Conservation (phyloP, 805 yeast species). For the Millerozyma acaciae region DNA sequence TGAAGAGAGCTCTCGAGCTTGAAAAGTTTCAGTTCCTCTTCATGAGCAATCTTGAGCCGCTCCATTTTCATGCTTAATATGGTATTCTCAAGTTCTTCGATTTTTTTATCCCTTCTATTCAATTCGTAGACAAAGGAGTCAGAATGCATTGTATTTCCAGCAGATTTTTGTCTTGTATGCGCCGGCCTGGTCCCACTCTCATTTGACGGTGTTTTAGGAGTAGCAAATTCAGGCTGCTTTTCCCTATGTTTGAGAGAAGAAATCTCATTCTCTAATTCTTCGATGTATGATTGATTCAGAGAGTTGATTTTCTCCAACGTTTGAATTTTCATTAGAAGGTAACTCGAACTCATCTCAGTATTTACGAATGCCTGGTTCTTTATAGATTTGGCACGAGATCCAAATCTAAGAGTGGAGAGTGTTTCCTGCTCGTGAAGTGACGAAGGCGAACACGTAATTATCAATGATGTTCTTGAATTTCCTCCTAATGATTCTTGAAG, state of each 20-base stretch:
- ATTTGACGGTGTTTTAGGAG: constrained; percentile 2
- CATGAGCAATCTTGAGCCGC: constrained; percentile 27
- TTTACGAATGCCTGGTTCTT: constrained; percentile 63
- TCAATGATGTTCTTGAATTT: constrained; percentile 69
- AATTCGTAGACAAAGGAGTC: constrained; percentile 12
- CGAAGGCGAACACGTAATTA: constrained; percentile 71
- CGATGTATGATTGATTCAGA: constrained; percentile 27
- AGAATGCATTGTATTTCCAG: background rate
- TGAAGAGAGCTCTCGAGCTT: constrained; percentile 56
- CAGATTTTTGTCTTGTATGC: constrained; percentile 54
- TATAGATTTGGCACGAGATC: constrained; percentile 65
- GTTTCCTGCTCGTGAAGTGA: constrained; percentile 58
- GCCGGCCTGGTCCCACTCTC: constrained; percentile 95
- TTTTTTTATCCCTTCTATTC: constrained; percentile 24
- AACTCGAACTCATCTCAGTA: constrained; percentile 50
- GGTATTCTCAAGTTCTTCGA: constrained; percentile 27
- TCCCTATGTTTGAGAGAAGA: constrained; percentile 34
- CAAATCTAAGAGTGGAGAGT: constrained; percentile 68
- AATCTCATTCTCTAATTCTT: constrained; percentile 41
- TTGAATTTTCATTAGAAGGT: constrained; percentile 39
- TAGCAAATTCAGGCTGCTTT: constrained; percentile 4
- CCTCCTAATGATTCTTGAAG: constrained; percentile 81
- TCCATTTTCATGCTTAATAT: constrained; percentile 28
- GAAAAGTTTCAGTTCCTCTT: constrained; percentile 47
- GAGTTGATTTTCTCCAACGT: constrained; percentile 33